These are phyloP conservation scores for Bryoglossum gracile DNA, from an alignment of 495 filamentous ascomycete species.

Conservation along the genomic window DNA sequence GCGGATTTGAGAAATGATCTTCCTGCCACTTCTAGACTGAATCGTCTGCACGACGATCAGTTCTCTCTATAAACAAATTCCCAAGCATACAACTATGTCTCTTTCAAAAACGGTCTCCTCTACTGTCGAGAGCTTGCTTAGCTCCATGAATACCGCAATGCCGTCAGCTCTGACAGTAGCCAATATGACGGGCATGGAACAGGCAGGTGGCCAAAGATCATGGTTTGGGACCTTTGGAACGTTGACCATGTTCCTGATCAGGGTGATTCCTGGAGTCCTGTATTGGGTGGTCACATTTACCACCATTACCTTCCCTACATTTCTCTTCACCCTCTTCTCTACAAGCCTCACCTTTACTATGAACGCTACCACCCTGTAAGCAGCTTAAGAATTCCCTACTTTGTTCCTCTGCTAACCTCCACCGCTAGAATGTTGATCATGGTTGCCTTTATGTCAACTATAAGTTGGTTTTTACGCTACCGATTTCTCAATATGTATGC, in stretches of 20 bases:
- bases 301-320: constrained; percentile 81
- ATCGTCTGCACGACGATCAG: constrained; percentile 8
- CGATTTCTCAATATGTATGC: constrained; percentile 93
- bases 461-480: constrained; percentile 91
- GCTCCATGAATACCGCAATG: constrained; percentile 9
- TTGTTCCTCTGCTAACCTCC: constrained; percentile 19
- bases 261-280: constrained; percentile 63
- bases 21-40: constrained; percentile 2
- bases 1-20: constrained; percentile 5
- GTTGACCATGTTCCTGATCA: constrained; percentile 46
- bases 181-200: constrained; percentile 3
- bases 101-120: constrained; percentile 15
- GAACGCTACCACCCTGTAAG: constrained; percentile 93
- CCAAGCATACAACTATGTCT: constrained; percentile 6
- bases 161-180: constrained; percentile 7
- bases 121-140: constrained; percentile 11
- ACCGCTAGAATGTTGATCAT: constrained; percentile 76
- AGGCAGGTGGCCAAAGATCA: constrained; percentile 22
- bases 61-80: constrained; percentile 5
- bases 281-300: constrained; percentile 80
- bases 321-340: constrained; percentile 91
- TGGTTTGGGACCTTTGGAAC: constrained; percentile 43
- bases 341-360: constrained; percentile 93
- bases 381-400: neutral
- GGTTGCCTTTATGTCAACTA: constrained; percentile 63